Evolutionary conservation across 2,329 filamentous ascomycete species (phyloP).

Genomic region (Fusarium multiceps): DNA sequence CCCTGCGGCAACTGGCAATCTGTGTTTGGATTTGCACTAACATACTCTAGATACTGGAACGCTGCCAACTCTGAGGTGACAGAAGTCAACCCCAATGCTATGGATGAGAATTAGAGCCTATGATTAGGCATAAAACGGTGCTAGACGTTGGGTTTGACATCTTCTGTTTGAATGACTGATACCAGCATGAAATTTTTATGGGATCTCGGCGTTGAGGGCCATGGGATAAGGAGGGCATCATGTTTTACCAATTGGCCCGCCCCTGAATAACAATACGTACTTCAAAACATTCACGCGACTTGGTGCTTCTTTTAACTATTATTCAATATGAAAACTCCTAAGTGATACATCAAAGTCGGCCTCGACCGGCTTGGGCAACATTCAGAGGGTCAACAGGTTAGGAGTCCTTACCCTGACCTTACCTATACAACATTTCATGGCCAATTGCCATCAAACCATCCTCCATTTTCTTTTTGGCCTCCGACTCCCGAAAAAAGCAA

Average conservation of each 20-base stretch:
- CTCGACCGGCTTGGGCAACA: slow-evolving; percentile 34
- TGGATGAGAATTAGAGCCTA: slow-evolving; percentile 49
- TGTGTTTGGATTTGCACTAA: slow-evolving; percentile 17
- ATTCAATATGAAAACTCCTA: slow-evolving; percentile 41
- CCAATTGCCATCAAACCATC: slow-evolving; percentile 27
- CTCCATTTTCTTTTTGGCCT: slow-evolving; percentile 21
- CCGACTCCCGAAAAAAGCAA: slow-evolving; percentile 41
- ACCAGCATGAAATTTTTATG: slow-evolving; percentile 50
- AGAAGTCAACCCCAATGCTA: slow-evolving; percentile 58
- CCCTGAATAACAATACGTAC: slow-evolving; percentile 44
- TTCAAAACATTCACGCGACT: slow-evolving; percentile 30
- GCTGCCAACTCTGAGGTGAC: slow-evolving; percentile 69
- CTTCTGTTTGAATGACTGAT: slow-evolving; percentile 50
- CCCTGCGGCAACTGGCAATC: background rate
- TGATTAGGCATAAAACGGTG: slow-evolving; percentile 33
- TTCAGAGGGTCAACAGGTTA: slow-evolving; percentile 50
- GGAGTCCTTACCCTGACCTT: slow-evolving; percentile 66
- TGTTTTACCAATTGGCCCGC: slow-evolving; percentile 46
- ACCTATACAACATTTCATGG: slow-evolving; percentile 52
- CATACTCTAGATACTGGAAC: slow-evolving; percentile 66
- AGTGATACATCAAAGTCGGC: slow-evolving; percentile 42
- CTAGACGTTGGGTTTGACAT: slow-evolving; percentile 44
- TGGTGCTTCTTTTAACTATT: slow-evolving; percentile 28
- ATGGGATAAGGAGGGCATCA: slow-evolving; percentile 48
- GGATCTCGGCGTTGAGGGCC: slow-evolving; percentile 52